Base-by-base conservation (phyloP, 306 rosid species). In the Gastrolobium bilobum region DNA sequence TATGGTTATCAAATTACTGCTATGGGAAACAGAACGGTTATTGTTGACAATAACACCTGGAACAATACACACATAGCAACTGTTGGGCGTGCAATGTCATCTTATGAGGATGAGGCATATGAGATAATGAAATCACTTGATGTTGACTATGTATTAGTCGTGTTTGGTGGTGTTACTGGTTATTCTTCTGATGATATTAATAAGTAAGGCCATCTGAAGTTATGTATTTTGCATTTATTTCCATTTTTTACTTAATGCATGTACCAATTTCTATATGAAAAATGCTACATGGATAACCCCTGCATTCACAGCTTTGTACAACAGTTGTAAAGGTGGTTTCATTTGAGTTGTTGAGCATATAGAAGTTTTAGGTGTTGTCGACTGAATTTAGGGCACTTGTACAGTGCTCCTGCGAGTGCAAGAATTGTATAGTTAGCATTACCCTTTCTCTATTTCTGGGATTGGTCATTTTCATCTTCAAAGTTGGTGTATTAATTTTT, bases 31-130 rank as follows among this genome's bases (percentile, higher is more conserved):
- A 88, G 99, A 86, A 91, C 99, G 6, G 98, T 96, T 64, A 96
- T 96, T 79, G 99, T 96, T 75, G 99, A 96, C 87, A 96, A 96
- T 82, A 96, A 96, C 86, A 96, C 99, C 78, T 96, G 99, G 99
- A 96, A 96, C 84, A 96, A 96, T 74, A 96, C 99, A 35, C 99
- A 96, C 87, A 96, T 96, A 63, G 99, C 99, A 68, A 96, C 99
- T 64, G 99, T 96, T 71, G 99, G 99, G 63, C 97, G 98, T 73
- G 99, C 99, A 81, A 96, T 96, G 99, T 96, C 99, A 15, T 93
- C 99, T 4, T 93, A 96, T 35, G 99, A 96, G 86, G 96, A 89
- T 38, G 99, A 96, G 88, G 99, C 98, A 20, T 93, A 91, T 82
- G 98, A 93, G 10, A 96, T 96, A 65, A 96, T 96, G 96, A 87